Percentiles rank a stretch among this genome's conserved stretches.
Conservation (phyloP, 805 yeast species). For the Myxozyma lipomycoides region DNA sequence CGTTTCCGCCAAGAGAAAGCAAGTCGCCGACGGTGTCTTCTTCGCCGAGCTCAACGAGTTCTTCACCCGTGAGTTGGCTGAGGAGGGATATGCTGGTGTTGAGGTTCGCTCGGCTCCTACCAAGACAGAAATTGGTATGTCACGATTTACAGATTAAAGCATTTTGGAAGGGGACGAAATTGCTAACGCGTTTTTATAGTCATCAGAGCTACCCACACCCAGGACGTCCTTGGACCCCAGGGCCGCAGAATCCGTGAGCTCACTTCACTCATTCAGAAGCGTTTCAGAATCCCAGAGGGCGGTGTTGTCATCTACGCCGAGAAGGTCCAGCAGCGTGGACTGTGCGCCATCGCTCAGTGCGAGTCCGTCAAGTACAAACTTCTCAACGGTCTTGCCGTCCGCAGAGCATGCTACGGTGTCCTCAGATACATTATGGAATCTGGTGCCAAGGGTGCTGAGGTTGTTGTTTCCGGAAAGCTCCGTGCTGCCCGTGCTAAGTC, state of each 20-base stretch:
- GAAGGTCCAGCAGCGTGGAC: constrained; percentile 99
- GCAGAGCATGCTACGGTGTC: constrained; percentile 99
- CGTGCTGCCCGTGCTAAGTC: constrained; percentile 99
- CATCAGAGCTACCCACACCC: constrained; percentile 98
- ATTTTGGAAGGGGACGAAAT: background rate
- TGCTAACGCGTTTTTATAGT: constrained; percentile 39
- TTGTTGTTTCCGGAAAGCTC: constrained; percentile 98
- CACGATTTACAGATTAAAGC: background rate
- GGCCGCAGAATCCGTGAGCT: constrained; percentile 99
- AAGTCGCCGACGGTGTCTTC: constrained; percentile 99
- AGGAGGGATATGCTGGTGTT: constrained; percentile 99
- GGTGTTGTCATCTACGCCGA: constrained; percentile 94
- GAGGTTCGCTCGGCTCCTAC: constrained; percentile 98
- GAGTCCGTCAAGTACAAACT: constrained; percentile 98
- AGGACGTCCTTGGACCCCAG: constrained; percentile 97
- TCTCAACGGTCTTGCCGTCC: constrained; percentile 97
- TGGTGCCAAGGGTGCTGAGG: constrained; percentile 99
- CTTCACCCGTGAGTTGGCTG: constrained; percentile 99
- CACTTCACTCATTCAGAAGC: constrained; percentile 95
- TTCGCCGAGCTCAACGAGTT: constrained; percentile 99
- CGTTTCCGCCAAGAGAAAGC: constrained; percentile 97
- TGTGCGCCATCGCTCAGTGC: constrained; percentile 99
- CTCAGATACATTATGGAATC: constrained; percentile 99
- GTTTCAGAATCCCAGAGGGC: constrained; percentile 95
- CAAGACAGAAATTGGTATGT: constrained; percentile 76